A percentile compares a stretch with the other conserved stretches of the same genome.
Conservation (phyloP, 805 yeast genomes). For the Spathaspora hagerdaliae region DNA sequence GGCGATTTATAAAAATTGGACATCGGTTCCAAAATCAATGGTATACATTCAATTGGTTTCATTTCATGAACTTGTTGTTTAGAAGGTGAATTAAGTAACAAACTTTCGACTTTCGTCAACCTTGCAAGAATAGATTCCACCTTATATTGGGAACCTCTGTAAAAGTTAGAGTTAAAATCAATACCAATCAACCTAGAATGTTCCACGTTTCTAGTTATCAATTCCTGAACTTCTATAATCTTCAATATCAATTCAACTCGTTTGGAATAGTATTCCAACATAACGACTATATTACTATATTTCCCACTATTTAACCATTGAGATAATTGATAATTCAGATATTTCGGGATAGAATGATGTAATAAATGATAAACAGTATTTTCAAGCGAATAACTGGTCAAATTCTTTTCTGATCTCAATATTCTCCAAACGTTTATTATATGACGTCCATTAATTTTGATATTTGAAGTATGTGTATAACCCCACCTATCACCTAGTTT, state of each 20-base stretch:
- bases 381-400: constrained; percentile 72
- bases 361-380: constrained; percentile 66
- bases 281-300: constrained; percentile 20
- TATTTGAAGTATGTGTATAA: constrained; percentile 67
- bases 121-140: constrained; percentile 83
- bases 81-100: constrained; percentile 71
- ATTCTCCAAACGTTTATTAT: constrained; percentile 82
- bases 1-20: constrained; percentile 86
- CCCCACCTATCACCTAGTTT: constrained; percentile 76
- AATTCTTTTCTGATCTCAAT: constrained; percentile 55
- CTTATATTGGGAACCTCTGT: constrained; percentile 90
- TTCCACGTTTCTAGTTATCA: constrained; percentile 69
- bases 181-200: constrained; percentile 84
- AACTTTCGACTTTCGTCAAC: constrained; percentile 72
- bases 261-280: constrained; percentile 43
- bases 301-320: constrained; percentile 16
- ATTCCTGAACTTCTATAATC: constrained; percentile 58
- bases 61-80: constrained; percentile 78
- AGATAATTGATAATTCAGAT: constrained; percentile 45
- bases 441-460: constrained; percentile 75
- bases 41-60: constrained; percentile 81
- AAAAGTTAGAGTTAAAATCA: constrained; percentile 82
- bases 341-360: constrained; percentile 66
- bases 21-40: constrained; percentile 89
- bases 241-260: constrained; percentile 42